Base-by-base conservation (phyloP, 2,329 filamentous ascomycete genomes). In the Elsinoe necatrix region DNA sequence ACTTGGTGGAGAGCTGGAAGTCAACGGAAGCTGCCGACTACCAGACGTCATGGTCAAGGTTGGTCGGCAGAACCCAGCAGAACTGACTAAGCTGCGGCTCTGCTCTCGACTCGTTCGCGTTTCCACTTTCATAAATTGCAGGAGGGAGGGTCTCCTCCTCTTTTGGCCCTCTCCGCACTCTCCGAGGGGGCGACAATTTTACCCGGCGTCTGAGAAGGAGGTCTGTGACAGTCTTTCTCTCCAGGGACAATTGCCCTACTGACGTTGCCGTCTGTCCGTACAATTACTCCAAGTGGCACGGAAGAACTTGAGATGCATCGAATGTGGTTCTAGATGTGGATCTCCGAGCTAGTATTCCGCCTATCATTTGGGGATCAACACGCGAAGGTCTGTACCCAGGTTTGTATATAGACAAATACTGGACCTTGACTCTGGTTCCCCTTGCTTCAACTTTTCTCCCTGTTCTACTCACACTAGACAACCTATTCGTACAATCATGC, bases 51-150 rank as follows among this genome's bases (percentile, higher is more conserved):
- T 52, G 29, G 41, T 25, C 41, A 45, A 37, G 27, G 27, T 29
- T 9, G 27, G 9, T 9, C 9, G 27, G 4, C 4, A 29, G 27
- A 29, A 29, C n/a, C n/a, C n/a, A n/a, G n/a, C n/a, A n/a, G 29
- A 1, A 11, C 47, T 52, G 48, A 52, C 48, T 52, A 52, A 52
- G 48, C 48, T 52, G 48, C 48, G 48, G 48, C 48, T 52, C 48
- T 39, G n/a, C 29, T 39, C n/a, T 25, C 18, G 34, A 37, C 31
- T 31, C 23, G 25, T 9, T n/a, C 27, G 27, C 27, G 27, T 29
- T 29, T 29, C 27, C 23, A 18, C 7, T 37, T 14, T 18, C 41
- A 18, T 20, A 27, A 39, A 52, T 52, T 52, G 48, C 48, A 52
- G 48, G 48, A 16, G 16, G 7, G 29, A 39, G 20, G 4, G 41